These are phyloP conservation scores for Choiromyces venosus DNA, from an alignment of 495 filamentous ascomycete species.

Conservation along the genomic window DNA sequence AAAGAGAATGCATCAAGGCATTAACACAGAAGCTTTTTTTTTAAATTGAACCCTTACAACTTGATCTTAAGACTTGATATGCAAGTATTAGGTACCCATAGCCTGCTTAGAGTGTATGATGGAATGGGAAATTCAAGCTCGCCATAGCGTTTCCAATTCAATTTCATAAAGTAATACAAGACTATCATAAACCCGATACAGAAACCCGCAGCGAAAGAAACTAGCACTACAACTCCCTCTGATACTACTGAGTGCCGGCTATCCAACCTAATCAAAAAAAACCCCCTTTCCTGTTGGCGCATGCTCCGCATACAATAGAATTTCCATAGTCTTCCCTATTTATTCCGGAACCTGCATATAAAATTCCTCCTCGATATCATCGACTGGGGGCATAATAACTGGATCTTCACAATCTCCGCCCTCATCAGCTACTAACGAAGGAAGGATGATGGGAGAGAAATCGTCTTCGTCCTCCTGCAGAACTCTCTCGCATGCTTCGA, in stretches of 20 bases:
- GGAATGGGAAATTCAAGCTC: neutral
- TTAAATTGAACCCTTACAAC: neutral
- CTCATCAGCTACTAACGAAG: neutral
- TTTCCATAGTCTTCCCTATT: neutral
- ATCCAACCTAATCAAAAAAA: neutral
- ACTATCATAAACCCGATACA: neutral
- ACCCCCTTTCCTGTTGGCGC: neutral
- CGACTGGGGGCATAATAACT: slow-evolving; percentile 10
- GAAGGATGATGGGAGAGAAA: slow-evolving; percentile 4
- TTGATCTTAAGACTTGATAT: neutral
- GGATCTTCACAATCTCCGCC: slow-evolving; percentile 19
- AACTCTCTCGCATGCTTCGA: slow-evolving; percentile 36
- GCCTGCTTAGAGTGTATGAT: neutral
- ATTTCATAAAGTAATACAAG: neutral
- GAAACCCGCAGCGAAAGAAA: neutral
- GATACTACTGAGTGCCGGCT: neutral
- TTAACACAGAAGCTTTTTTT: neutral
- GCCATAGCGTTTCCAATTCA: neutral
- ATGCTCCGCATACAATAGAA: neutral
- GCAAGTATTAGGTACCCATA: neutral
- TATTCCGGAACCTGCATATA: slow-evolving; percentile 27
- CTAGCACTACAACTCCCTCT: neutral
- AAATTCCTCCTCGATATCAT: slow-evolving; percentile 34
- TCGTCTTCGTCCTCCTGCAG: slow-evolving; percentile 30
- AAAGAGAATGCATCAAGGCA: neutral